Evolutionary conservation across 352 stramenopile genomes (phyloP).

Genomic region (Globisporangium recalcitrans): DNA sequence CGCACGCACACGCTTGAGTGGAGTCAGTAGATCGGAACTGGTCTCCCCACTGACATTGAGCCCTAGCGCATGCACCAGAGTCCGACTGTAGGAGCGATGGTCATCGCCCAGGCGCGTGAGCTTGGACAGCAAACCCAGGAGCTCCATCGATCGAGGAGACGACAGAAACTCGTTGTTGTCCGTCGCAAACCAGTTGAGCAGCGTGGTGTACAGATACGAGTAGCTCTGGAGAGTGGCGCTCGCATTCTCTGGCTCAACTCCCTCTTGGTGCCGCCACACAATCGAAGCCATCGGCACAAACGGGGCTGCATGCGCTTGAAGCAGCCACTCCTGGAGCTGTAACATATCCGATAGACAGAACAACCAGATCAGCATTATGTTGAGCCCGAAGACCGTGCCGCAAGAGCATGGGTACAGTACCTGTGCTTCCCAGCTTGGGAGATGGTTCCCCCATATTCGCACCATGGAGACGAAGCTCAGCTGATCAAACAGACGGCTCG

Average conservation of each 20-base stretch:
- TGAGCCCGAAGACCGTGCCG: too few species aligned
- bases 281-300: conserved; percentile 26
- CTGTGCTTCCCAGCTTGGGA: conserved; percentile 30
- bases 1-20: not conserved
- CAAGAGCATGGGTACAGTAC: not conserved
- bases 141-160: conserved; percentile 33
- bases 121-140: conserved; percentile 25
- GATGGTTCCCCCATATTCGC: conserved; percentile 35
- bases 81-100: not conserved
- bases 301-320: conserved; percentile 26
- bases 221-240: conserved; percentile 19
- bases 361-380: not conserved
- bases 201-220: conserved; percentile 35
- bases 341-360: not conserved
- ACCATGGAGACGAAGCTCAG: conserved; percentile 22
- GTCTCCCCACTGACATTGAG: not conserved
- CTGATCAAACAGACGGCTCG: conserved; percentile 22
- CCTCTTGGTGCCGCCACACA: conserved; percentile 15
- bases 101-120: not conserved
- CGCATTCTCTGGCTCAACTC: conserved; percentile 6
- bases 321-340: conserved; percentile 36
- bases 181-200: conserved; percentile 31
- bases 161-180: conserved; percentile 28
- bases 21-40: not conserved
- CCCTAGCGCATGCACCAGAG: conserved; percentile 1